A percentile compares a stretch with the other conserved stretches of the same genome.
Conservation (phyloP, 345 rosid genomes). For the Heritiera fomes region DNA sequence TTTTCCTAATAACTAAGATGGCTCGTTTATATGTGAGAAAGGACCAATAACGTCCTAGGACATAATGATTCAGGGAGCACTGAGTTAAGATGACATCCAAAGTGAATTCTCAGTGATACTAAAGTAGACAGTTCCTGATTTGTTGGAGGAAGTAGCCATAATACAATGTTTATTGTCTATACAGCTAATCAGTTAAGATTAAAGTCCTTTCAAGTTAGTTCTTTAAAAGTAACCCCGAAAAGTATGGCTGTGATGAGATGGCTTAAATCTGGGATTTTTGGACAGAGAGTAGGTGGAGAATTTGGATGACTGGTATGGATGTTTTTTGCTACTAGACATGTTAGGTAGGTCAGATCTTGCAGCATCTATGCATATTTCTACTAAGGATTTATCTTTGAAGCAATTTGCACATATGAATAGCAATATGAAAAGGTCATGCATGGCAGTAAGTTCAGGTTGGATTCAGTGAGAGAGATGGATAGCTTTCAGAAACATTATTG, state of each 20-base stretch:
- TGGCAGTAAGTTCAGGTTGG: neutral
- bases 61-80: neutral
- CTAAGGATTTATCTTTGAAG: neutral
- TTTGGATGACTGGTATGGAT: neutral
- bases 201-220: neutral
- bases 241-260: neutral
- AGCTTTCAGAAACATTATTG: neutral
- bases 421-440: neutral
- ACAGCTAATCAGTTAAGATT: neutral
- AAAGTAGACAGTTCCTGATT: neutral
- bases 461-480: neutral
- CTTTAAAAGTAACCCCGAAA: neutral
- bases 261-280: neutral
- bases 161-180: neutral
- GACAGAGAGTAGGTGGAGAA: neutral
- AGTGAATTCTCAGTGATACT: neutral
- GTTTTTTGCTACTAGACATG: neutral
- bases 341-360: neutral
- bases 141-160: neutral
- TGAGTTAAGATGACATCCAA: neutral
- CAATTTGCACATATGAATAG: conserved; percentile 6
- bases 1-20: neutral
- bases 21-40: neutral
- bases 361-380: neutral
- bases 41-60: neutral